These are phyloP conservation scores for Venturia carpophila DNA, from an alignment of 2,329 filamentous ascomycete genomes.

Conservation along the genomic window DNA sequence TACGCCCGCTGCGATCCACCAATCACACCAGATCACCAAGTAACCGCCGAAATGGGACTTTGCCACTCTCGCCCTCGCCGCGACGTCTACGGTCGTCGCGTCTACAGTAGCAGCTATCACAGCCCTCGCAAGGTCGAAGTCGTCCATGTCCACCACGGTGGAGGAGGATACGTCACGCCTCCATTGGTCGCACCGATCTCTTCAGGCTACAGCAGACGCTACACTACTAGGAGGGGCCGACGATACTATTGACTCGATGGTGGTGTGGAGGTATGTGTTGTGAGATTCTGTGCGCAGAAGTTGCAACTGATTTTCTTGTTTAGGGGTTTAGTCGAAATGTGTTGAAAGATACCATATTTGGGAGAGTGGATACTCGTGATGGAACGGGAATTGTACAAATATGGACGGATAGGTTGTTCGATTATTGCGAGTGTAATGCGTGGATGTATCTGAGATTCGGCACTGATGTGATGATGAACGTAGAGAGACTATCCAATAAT, in stretches of 20 bases:
- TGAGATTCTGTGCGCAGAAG: neutral
- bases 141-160: neutral
- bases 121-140: neutral
- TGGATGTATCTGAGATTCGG: too few relatives aligned
- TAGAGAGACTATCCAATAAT: too few relatives aligned
- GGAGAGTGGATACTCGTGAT: conserved; percentile 20
- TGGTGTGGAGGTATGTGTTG: neutral
- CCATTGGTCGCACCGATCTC: neutral
- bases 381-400: too few relatives aligned
- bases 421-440: neutral
- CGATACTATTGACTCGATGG: neutral
- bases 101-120: neutral
- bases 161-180: neutral
- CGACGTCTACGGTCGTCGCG: neutral
- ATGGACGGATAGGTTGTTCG: neutral
- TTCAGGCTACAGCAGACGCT: neutral
- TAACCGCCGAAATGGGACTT: neutral
- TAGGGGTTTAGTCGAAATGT: neutral
- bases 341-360: neutral
- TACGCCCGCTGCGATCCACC: neutral
- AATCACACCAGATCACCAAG: neutral
- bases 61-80: neutral
- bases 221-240: neutral
- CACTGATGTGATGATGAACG: too few relatives aligned
- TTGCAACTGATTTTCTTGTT: neutral